Percentiles rank a stretch among this genome's conserved stretches.
These are phyloP conservation scores for Leccinum subrobustum DNA, from an alignment of 1,284 basidiomycete genomes.

Conservation along the genomic window DNA sequence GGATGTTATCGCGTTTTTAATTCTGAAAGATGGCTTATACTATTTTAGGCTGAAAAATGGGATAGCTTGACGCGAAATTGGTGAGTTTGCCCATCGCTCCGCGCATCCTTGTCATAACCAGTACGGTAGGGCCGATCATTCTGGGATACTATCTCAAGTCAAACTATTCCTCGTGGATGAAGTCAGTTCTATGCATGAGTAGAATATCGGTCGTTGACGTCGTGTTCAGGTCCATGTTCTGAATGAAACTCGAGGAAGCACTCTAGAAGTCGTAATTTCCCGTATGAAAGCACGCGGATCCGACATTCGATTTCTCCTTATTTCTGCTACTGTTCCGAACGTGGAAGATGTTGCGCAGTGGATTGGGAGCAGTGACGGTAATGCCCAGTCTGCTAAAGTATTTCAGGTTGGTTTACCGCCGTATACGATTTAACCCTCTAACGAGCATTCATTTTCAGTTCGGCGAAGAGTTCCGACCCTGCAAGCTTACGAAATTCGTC, in stretches of 20 bases:
- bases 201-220: not conserved
- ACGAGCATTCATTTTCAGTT: slow-evolving; percentile 53
- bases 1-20: slow-evolving; percentile 8
- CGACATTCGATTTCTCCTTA: slow-evolving; percentile 77
- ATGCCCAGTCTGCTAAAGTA: slow-evolving; percentile 56
- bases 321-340: slow-evolving; percentile 95
- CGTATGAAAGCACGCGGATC: slow-evolving; percentile 84
- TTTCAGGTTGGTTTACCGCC: slow-evolving; percentile 56
- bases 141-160: slow-evolving; percentile 64
- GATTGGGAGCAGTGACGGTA: slow-evolving; percentile 58
- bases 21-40: slow-evolving; percentile 7
- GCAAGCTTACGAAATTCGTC: slow-evolving; percentile 73
- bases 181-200: slow-evolving; percentile 31
- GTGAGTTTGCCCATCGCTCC: slow-evolving; percentile 41
- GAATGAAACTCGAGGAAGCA: slow-evolving; percentile 86
- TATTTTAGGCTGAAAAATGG: slow-evolving; percentile 86
- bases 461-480: slow-evolving; percentile 87
- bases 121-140: slow-evolving; percentile 58
- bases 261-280: slow-evolving; percentile 89
- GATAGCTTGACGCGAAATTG: slow-evolving; percentile 87
- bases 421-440: not conserved
- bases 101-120: slow-evolving; percentile 10
- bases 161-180: slow-evolving; percentile 90
- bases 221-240: slow-evolving; percentile 81
- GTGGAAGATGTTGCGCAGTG: slow-evolving; percentile 87